phyloP scores from a whole-genome alignment of 805 yeast species.

The Suhomyces sp. region DNA sequence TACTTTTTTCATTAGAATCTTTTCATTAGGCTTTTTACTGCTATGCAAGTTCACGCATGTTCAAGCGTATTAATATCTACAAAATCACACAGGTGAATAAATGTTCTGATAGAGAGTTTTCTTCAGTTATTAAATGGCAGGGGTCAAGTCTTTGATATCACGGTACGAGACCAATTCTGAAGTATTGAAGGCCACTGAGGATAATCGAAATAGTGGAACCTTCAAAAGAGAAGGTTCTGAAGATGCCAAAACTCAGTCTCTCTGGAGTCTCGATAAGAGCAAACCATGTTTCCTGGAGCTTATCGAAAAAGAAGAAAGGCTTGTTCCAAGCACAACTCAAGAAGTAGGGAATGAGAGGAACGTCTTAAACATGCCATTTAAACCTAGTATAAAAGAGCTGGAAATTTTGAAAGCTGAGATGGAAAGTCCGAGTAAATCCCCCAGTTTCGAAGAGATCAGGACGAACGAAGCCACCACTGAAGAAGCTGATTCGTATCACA shows the following conservation, averaged over 20 bases:
- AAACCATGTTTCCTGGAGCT: no score
- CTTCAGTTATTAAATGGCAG: no score
- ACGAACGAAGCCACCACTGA: neutral
- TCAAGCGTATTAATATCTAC: no score
- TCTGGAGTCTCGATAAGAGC: neutral
- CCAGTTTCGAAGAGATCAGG: neutral
- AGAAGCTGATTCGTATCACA: neutral
- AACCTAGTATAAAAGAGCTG: neutral
- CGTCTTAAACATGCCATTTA: neutral
- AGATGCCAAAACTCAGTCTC: neutral
- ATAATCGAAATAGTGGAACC: neutral
- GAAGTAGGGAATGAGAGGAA: no score
- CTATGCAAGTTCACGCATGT: neutral
- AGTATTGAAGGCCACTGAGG: neutral
- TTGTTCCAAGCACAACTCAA: neutral
- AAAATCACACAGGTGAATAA: no score
- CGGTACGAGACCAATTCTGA: constrained; percentile 3
- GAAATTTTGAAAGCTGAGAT: neutral
- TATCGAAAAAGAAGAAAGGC: no score
- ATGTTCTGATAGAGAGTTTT: no score
- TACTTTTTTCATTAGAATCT: no score
- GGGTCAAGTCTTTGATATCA: constrained; percentile 7
- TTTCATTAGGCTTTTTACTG: no score
- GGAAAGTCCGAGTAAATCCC: neutral
- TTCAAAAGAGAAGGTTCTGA: neutral